Percentiles rank a stretch among this genome's conserved stretches.
These are phyloP conservation scores for Chaetomium sp. DNA, from an alignment of 2,329 filamentous ascomycete genomes.

Conservation along the genomic window DNA sequence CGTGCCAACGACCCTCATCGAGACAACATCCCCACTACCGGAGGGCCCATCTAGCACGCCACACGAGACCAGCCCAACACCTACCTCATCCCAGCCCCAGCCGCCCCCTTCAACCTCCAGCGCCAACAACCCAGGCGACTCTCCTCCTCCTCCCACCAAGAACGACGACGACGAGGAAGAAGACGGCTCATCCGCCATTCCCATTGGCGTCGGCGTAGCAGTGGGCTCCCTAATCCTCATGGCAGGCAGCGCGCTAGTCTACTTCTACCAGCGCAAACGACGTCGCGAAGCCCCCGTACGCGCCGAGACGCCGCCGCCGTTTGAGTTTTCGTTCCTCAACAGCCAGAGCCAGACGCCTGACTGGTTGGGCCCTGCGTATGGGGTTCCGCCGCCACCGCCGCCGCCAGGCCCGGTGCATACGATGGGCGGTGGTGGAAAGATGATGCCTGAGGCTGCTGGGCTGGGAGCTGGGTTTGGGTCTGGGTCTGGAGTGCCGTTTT, in stretches of 20 bases:
- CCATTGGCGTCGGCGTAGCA: constrained; percentile 14
- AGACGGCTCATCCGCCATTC: constrained; percentile 1
- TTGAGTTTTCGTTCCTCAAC: constrained; percentile 7
- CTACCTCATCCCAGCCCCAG: no score
- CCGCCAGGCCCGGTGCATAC: neutral
- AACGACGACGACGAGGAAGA: neutral
- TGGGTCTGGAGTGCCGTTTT: no score
- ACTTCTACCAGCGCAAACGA: constrained; percentile 18
- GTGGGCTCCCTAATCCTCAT: constrained; percentile 12
- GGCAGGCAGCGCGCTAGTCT: constrained; percentile 6
- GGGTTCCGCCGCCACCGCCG: neutral
- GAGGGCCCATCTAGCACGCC: no score
- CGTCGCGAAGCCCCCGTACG: constrained; percentile 8
- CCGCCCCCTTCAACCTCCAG: no score
- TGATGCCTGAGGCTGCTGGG: no score
- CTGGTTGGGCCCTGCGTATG: neutral
- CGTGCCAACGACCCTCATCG: no score
- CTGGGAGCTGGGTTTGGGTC: no score
- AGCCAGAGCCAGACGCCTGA: neutral
- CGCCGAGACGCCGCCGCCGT: constrained; percentile 18
- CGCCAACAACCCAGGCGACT: no score
- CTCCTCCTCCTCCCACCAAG: neutral
- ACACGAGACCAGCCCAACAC: no score
- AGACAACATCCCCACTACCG: no score
- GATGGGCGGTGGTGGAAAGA: neutral